Evolutionary conservation across 1,284 basidiomycete genomes (phyloP), one percentile per base, ranked within the genome.

Genomic region (Trametes pubescens): DNA sequence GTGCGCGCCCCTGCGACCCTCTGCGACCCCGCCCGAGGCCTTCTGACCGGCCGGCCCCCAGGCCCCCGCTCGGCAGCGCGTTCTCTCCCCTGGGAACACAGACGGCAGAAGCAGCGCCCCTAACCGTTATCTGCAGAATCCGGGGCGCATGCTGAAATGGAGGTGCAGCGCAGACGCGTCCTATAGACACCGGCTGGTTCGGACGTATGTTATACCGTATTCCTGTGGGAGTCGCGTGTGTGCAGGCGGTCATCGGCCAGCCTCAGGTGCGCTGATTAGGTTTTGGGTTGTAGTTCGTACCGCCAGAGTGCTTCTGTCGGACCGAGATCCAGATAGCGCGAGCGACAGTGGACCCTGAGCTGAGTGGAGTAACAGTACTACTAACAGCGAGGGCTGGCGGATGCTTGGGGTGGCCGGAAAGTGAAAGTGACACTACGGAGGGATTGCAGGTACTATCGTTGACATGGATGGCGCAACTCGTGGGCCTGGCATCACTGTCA

Each of bases 241-340:
- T 29, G 47, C 21, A 21, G 46, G 16, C 26, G 47, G 60, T n/a
- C 60, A 51, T 56, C 26, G 53, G 59, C 37, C 35, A n/a, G 24
- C 38, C 29, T 37, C 21, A 56, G 34, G 10, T 43, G 47, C 29
- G 48, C 60, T 47, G 60, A 56, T 61, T 56, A 56, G 60, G 60
- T 61, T 61, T 61, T 61, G 60, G 60, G 53, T 61, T 56, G 53
- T 32, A 16, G 11, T 51, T 47, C 21, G 47, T 32, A 40, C 47
- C 16, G n/a, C 48, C 7, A 16, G 59, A 29, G 24, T 18, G 60
- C 60, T 61, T 61, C 60, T 34, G 29, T 56, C 60, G 60, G 60
- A 2, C 60, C 60, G 60, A 21, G 13, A 10, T 10, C 37, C 52
- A 32, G 44, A 26, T 13, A n/a, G 22, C 10, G n/a, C 16, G 29